Evolutionary conservation across 805 yeast species (phyloP), one percentile per base, ranked within the genome.

Genomic region (Ogataea populi-albae): DNA sequence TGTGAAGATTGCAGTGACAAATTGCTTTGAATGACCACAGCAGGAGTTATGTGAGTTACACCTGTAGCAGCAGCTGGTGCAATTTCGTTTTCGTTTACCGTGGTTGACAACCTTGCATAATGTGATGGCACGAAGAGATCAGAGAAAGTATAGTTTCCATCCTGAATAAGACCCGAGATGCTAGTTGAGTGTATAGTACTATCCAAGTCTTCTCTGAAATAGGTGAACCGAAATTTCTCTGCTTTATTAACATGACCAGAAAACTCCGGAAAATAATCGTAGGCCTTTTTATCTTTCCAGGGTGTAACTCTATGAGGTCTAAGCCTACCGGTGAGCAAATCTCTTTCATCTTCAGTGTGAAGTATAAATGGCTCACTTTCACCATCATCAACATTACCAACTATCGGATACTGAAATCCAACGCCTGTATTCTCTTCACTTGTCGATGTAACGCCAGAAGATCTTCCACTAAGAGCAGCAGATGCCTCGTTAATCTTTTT

Each of bases 141-240:
- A 4, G 69, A 72, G 54, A 81, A 81, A 3, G 71, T 64, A 47
- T 75, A 79, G 1, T 78, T 76, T 3, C 52, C 59, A 23, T 51
- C 52, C 49, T 77, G 81, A 23, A 83, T 54, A 16, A 89, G 65
- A 0, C 96, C 96, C 3, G 94, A 81, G 17, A 89, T 81, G 4
- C 86, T 81, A 2, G 95, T 87, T 0, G 96, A 78, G 59, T 89
- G 97, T 17, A 89, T 77, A 0, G 98, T 89, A n/a, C 87, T 78
- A 11, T 81, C 84, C 46, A 91, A 61, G 52, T 87, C 94, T 45
- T 88, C 96, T 46, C 98, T 71, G 61, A 93, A 91, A 55, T 91
- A 91, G 0, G 98, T 87, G 65, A 86, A 91, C 45, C 98, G 68
- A 56, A 78, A 79, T 42, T 76, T 77, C 38, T 73, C 77, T 30